phyloP scores from a whole-genome alignment of 139 green algal species.

The Nannochloris sp. region DNA sequence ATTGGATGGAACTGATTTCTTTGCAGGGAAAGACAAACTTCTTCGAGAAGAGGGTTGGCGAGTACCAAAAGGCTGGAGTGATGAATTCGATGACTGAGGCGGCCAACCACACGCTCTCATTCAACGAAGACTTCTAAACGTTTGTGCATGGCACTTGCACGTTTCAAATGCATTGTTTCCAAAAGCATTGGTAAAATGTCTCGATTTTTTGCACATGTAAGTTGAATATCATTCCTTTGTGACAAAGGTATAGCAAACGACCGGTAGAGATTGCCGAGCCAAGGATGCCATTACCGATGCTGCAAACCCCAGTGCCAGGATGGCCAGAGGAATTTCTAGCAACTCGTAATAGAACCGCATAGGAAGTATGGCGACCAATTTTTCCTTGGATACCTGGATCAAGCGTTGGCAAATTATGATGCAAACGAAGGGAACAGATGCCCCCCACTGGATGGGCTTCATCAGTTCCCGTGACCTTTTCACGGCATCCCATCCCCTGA shows the following conservation, averaged over 20 bases:
- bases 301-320: slow-evolving; percentile 14
- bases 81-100: slow-evolving; percentile 49
- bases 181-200: background rate
- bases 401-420: slow-evolving; percentile 13
- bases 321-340: slow-evolving; percentile 19
- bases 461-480: slow-evolving; percentile 18
- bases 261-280: slow-evolving; percentile 15
- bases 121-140: slow-evolving; percentile 77
- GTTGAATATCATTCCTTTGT: background rate
- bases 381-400: slow-evolving; percentile 1
- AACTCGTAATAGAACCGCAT: slow-evolving; percentile 24
- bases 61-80: slow-evolving; percentile 88
- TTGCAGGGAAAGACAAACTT: slow-evolving; percentile 93
- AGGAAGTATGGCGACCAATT: slow-evolving; percentile 12
- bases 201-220: background rate
- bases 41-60: slow-evolving; percentile 88
- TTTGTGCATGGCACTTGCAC: background rate
- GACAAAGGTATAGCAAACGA: slow-evolving; percentile 10
- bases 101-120: slow-evolving; percentile 46
- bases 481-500: slow-evolving; percentile 12
- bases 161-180: background rate
- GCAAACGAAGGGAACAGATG: slow-evolving; percentile 26
- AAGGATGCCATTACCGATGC: slow-evolving; percentile 10
- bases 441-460: slow-evolving; percentile 16
- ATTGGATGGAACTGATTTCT: slow-evolving; percentile 95